phyloP scores from a whole-genome alignment of 495 filamentous ascomycete genomes.

The Podospora pseudoanserina region DNA sequence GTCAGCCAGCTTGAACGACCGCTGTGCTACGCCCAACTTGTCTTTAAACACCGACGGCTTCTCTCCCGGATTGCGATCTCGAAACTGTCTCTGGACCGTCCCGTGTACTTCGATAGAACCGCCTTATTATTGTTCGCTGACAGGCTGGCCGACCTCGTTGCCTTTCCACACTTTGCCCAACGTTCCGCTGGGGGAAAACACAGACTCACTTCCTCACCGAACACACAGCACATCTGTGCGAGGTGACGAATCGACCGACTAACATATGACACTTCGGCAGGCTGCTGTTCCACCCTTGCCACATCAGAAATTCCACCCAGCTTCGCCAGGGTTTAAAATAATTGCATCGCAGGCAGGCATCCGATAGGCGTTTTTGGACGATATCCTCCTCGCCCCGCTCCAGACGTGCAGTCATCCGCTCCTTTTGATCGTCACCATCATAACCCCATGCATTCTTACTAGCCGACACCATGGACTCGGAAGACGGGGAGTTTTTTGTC shows the following conservation, averaged over 20 bases:
- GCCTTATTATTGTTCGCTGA: slow-evolving; percentile 1
- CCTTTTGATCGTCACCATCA: slow-evolving; percentile 22
- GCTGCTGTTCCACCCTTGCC: slow-evolving; percentile 28
- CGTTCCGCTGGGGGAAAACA: slow-evolving; percentile 11
- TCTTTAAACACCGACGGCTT: not conserved
- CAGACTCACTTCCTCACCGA: slow-evolving; percentile 13
- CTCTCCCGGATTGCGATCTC: not conserved
- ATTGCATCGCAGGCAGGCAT: not conserved
- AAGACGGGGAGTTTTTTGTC: slow-evolving; percentile 87
- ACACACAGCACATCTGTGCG: slow-evolving; percentile 21
- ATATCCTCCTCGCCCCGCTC: slow-evolving; percentile 7
- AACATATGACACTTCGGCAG: slow-evolving; percentile 32
- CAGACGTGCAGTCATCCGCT: slow-evolving; percentile 18
- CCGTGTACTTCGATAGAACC: not conserved
- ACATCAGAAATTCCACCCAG: slow-evolving; percentile 21
- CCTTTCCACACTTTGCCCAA: not conserved
- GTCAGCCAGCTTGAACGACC: slow-evolving; percentile 5
- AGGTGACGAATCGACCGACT: slow-evolving; percentile 30
- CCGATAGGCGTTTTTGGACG: slow-evolving; percentile 9
- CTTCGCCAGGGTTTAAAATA: slow-evolving; percentile 5
- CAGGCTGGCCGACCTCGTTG: slow-evolving; percentile 10
- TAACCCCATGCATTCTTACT: slow-evolving; percentile 40
- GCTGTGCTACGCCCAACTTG: not conserved
- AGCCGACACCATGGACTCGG: slow-evolving; percentile 62
- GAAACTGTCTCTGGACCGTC: not conserved